Percentiles rank a stretch among this genome's conserved stretches.
Evolutionary conservation across 148 eudicot genomes (phyloP).

Genomic region (Silene uniflora): DNA sequence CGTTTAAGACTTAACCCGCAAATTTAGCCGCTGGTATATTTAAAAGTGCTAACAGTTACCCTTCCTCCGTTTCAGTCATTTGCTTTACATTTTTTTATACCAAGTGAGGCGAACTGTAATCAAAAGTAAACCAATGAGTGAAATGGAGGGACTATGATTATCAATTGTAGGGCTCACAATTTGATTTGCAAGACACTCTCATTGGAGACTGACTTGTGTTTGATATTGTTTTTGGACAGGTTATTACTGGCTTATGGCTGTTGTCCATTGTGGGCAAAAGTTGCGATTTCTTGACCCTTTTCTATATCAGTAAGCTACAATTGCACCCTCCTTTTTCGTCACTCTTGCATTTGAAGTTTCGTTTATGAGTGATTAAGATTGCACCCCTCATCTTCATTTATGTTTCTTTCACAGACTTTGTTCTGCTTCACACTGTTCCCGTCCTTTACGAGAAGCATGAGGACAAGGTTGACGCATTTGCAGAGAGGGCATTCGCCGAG

Average conservation of each 20-base stretch:
- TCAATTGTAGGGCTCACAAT: too few relatives aligned
- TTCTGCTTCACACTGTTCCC: conserved; percentile 66
- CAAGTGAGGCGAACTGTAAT: too few relatives aligned
- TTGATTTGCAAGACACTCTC: too few relatives aligned
- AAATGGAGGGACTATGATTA: too few relatives aligned
- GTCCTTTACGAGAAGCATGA: conserved; percentile 73
- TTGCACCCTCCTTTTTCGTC: background rate
- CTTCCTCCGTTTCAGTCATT: too few relatives aligned
- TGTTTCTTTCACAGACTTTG: conserved; percentile 46
- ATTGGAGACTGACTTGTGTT: background rate
- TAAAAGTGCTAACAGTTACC: too few relatives aligned
- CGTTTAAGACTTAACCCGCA: too few relatives aligned
- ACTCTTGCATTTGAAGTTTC: background rate
- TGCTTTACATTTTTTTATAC: too few relatives aligned
- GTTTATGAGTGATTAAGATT: background rate
- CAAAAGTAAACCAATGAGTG: too few relatives aligned
- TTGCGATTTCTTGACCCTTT: conserved; percentile 70
- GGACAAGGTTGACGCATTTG: conserved; percentile 55
- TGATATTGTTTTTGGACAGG: conserved; percentile 34
- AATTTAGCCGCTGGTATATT: too few relatives aligned
- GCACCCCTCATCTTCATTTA: background rate
- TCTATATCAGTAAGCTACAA: conserved; percentile 49
- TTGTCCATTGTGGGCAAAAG: conserved; percentile 60
- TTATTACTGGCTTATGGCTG: conserved; percentile 57
- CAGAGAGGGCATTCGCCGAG: conserved; percentile 53